Evolutionary conservation across 2,329 filamentous ascomycete genomes (phyloP), one percentile per base, ranked within the genome.

Genomic region (Fusarium caatingaense): DNA sequence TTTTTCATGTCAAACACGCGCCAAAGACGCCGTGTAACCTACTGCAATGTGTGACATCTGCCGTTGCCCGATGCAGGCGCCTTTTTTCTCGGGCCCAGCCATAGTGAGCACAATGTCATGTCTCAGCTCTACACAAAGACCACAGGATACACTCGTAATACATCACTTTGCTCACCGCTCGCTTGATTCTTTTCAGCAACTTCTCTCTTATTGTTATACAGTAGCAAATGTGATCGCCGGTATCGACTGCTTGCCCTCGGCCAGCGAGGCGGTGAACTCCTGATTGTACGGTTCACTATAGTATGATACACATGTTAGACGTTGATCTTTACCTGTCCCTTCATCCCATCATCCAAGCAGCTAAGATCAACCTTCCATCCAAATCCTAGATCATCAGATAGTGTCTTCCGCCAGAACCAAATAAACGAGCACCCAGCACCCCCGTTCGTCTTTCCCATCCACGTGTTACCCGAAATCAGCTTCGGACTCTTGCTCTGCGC

Each of bases 391-490:
- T 51, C 47, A 54, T 64, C 59, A 71, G 60, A 67, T 66, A 55
- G 25, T 45, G 53, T 23, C 12, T 61, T 45, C 4, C 37, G 49
- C 51, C 57, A 60, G 42, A 68, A 67, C 53, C 60, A 62, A 44
- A 66, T 49, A 60, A 53, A 68, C 45, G 48, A 51, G 32, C 58
- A 54, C 23, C 51, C 51, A 41, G 45, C 51, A 32, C 27, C 42
- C 54, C 47, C 58, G 37, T 45, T 62, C 54, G 58, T 56, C 51
- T 80, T 78, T 50, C 82, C 80, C 66, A 82, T 76, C 13, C 78
- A 80, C 15, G 81, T 82, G 62, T 80, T 77, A 2, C 81, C 81
- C 15, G 79, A 79, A 49, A 73, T 76, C 49, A 82, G 68, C 15
- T 76, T 70, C 2, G 79, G 77, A 54, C 73, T 76, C 27, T 73